Conservation (phyloP, 306 rosid species). For the Quercus wislizeni region DNA sequence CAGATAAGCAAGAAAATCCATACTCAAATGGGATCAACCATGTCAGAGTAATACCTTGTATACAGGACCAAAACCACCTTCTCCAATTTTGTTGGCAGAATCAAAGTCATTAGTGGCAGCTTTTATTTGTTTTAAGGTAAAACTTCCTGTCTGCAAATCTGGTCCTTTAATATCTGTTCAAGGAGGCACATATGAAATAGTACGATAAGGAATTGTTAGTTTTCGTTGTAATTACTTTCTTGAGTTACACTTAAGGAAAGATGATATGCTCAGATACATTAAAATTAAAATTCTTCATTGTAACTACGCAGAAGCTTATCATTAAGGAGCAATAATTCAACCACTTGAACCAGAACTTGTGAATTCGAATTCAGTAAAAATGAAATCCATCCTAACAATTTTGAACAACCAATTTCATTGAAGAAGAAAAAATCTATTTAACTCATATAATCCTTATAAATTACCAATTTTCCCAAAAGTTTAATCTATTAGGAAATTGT, state of each 20-base stretch:
- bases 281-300: not conserved
- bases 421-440: not conserved
- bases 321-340: not conserved
- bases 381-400: not conserved
- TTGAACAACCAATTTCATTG: not conserved
- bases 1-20: not conserved
- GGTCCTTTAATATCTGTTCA: slow-evolving; percentile 28
- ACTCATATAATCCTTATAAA: not conserved
- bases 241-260: not conserved
- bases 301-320: not conserved
- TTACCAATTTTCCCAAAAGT: too few species aligned
- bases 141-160: slow-evolving; percentile 48
- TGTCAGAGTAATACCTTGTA: not conserved
- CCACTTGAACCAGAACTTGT: not conserved
- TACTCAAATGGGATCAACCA: not conserved
- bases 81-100: slow-evolving; percentile 26
- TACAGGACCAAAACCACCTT: not conserved
- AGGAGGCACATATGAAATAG: slow-evolving; percentile 12
- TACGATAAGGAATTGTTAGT: not conserved
- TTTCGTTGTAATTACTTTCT: slow-evolving; percentile 9
- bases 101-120: slow-evolving; percentile 59
- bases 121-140: slow-evolving; percentile 54
- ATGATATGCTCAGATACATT: not conserved
- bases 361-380: not conserved
- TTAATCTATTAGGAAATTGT: too few species aligned